Evolutionary conservation across 345 rosid genomes (phyloP), one percentile per base, ranked within the genome.

Genomic region (Jatropha curcas): DNA sequence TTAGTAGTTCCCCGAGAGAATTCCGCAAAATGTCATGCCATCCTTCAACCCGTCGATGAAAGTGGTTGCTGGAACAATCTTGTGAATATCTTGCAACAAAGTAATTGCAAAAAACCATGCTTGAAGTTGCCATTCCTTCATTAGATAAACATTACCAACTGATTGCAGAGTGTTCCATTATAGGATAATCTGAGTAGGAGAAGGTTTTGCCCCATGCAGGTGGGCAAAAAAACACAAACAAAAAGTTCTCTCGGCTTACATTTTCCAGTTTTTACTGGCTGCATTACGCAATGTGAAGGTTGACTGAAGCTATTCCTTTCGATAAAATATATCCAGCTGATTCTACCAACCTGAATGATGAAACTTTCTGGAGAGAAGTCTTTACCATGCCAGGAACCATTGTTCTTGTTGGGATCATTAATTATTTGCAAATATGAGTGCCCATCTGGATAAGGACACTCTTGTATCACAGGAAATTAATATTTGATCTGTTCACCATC

Each of bases 21-120:
- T 78, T 92, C 92, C 3, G 95, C 89, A 85, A 94, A n/a, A 92
- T 43, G 93, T 86, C 98, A 92, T 90, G 65, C 97, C 97, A 77
- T 88, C 97, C 76, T 87, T 92, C 72, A 90, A 60, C 65, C 98
- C 98, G 88, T 30, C n/a, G 79, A 88, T 16, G 80, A 76, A 70
- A 90, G 91, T 37, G 90, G 91, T 55, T 37, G 90, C 90, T 55
- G 98, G 98, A 62, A 92, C 87, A 52, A 82, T 66, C 64, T 74
- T 83, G 39, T 70, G 76, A 77, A 94, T 79, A 63, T 76, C 85
- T 52, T 43, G 70, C n/a, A 33, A 63, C 41, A 33, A 72, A 55
- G 27, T 75, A 68, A 70, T 79, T 84, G 14, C n/a, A n/a, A n/a
- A n/a, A 52, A 71, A 34, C 75, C 60, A 52, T 79, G 80, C 66